Evolutionary conservation across 257 asterid genomes (phyloP), one percentile per base, ranked within the genome.

Genomic region (Nicotiana attenuata): DNA sequence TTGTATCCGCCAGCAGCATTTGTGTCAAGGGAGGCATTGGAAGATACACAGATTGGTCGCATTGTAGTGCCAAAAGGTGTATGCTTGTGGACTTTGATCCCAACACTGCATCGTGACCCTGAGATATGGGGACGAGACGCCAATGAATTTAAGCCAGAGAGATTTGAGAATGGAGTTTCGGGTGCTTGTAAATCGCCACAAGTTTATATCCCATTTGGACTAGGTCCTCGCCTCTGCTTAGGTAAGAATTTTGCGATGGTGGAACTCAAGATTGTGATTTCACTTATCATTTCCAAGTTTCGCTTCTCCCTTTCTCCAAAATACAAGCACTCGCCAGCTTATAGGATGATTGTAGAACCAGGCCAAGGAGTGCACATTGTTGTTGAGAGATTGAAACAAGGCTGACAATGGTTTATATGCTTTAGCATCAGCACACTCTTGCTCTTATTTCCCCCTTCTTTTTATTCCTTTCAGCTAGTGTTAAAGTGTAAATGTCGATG

Each of bases 1-100:
- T 76, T 94, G 19, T 94, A 94, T 67, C 97, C 98, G 8, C 98
- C 97, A 3, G 98, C 93, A 22, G 98, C 98, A 56, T 92, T 94
- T 41, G 97, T 94, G 81, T 92, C 98, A 1, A 84, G 98, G 81
- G 98, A 94, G 82, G 95, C 93, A 14, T 93, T 94, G 15, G 86
- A 91, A 78, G 94, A 91, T 19, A 85, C 90, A 2, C 83, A 81
- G 61, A 89, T 94, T 17, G 95, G 94, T 13, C 88, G 90, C 73
- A 83, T 94, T 28, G 65, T 82, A 0, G 95, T 92, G 60, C 98
- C 98, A 0, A 92, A 87, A 85, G 98, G 98, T 0, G 94, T 91
- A 57, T 94, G 98, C 84, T 59, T 89, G 2, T 94, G 98, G 98
- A 91, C 97, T 13, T 57, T 92, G 87, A 94, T 94, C 52, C 97